These are phyloP conservation scores for Venturia oleaginea DNA, from an alignment of 2,329 filamentous ascomycete genomes.

Conservation along the genomic window DNA sequence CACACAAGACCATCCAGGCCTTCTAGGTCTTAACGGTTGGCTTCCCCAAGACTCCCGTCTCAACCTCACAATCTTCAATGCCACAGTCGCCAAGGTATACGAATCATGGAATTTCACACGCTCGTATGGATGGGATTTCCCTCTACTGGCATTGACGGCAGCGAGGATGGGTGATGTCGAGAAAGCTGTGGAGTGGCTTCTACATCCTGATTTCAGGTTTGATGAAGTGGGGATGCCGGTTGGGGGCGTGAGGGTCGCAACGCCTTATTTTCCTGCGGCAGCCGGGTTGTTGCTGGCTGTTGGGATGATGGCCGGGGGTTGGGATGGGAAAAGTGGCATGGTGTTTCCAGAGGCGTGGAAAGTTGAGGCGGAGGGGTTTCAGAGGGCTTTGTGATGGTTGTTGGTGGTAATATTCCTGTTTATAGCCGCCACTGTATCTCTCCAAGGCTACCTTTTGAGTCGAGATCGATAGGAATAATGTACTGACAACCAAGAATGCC, in stretches of 20 bases:
- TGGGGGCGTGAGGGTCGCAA: slow-evolving; percentile 44
- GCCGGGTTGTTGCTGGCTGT: neutral
- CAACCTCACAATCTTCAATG: slow-evolving; percentile 23
- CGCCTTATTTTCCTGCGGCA: slow-evolving; percentile 47
- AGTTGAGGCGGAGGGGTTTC: neutral
- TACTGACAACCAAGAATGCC: too few relatives aligned
- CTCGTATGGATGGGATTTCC: slow-evolving; percentile 29
- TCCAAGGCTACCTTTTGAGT: too few relatives aligned
- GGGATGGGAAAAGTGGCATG: neutral
- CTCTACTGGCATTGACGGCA: slow-evolving; percentile 25
- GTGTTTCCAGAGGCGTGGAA: neutral
- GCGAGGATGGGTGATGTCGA: slow-evolving; percentile 20
- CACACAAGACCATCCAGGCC: slow-evolving; percentile 25
- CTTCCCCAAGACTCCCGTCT: slow-evolving; percentile 24
- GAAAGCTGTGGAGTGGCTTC: slow-evolving; percentile 19
- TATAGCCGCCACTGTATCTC: too few relatives aligned
- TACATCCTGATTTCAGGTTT: slow-evolving; percentile 44
- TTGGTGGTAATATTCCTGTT: too few relatives aligned
- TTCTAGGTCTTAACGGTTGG: slow-evolving; percentile 25
- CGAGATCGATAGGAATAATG: too few relatives aligned
- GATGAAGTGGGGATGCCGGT: slow-evolving; percentile 49
- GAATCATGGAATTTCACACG: slow-evolving; percentile 28
- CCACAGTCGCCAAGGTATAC: slow-evolving; percentile 24
- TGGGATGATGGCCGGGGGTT: neutral
- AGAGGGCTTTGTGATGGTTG: neutral